Evolutionary conservation across 2,329 filamentous ascomycete species (phyloP).

Genomic region (Fusarium begoniae): DNA sequence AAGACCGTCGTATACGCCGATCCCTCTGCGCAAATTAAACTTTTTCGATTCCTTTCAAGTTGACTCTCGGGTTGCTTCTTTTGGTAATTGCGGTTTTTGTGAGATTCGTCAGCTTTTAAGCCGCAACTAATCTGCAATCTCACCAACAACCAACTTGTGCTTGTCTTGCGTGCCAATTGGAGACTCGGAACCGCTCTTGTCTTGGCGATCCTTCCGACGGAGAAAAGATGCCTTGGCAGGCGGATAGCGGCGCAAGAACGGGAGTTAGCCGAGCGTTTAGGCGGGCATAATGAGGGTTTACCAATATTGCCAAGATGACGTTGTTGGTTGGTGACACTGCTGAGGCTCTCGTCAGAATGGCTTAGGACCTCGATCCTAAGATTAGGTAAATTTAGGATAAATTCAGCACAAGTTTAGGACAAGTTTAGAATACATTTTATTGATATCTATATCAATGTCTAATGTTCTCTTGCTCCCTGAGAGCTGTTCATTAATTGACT

Average conservation of each 20-base stretch:
- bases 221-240: constrained; percentile 14
- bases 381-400: too few relatives aligned
- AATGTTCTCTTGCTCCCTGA: neutral
- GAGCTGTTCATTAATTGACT: neutral
- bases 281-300: constrained; percentile 24
- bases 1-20: neutral
- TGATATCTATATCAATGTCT: neutral
- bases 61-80: neutral
- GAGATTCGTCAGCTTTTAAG: neutral
- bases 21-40: neutral
- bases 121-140: constrained; percentile 3
- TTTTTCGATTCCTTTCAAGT: neutral
- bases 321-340: neutral
- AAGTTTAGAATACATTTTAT: neutral
- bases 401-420: too few relatives aligned
- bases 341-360: neutral
- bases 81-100: neutral
- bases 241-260: constrained; percentile 4
- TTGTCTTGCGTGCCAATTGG: neutral
- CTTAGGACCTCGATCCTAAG: neutral
- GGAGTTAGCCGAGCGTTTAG: constrained; percentile 16
- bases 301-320: constrained; percentile 1
- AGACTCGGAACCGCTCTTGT: neutral
- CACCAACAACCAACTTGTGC: too few relatives aligned
- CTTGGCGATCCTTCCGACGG: neutral